phyloP scores from a whole-genome alignment of 129 eudicot species.

The Chrysanthemum lavandulifolium region DNA sequence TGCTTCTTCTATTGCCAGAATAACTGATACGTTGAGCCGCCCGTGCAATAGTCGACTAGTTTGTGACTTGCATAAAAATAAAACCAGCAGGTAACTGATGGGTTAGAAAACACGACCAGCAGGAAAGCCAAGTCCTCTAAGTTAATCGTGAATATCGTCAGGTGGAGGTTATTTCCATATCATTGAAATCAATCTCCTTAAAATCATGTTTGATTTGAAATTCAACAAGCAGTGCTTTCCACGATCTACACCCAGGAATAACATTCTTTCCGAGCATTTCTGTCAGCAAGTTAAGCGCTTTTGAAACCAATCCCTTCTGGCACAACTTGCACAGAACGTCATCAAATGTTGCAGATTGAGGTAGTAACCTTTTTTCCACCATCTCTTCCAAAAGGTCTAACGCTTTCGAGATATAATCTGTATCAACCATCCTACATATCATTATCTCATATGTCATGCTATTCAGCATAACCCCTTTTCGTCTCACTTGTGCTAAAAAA shows the following conservation, averaged over 20 bases:
- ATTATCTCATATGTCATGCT: conserved; percentile 35
- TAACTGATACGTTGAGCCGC: neutral
- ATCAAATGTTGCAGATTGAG: conserved; percentile 37
- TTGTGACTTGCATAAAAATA: neutral
- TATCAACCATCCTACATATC: conserved; percentile 36
- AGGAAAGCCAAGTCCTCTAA: neutral
- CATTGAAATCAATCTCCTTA: conserved; percentile 12
- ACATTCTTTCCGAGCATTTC: conserved; percentile 32
- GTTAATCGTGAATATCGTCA: neutral
- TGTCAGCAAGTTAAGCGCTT: conserved; percentile 34
- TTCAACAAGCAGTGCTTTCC: conserved; percentile 44
- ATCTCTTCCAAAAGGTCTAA: conserved; percentile 47
- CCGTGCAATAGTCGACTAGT: neutral
- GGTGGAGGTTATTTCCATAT: neutral
- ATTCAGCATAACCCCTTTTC: conserved; percentile 40
- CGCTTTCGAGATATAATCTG: conserved; percentile 44
- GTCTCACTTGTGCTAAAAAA: conserved; percentile 35
- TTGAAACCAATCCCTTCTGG: conserved; percentile 29
- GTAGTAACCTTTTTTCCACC: conserved; percentile 23
- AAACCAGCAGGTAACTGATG: neutral
- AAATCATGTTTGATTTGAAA: conserved; percentile 17
- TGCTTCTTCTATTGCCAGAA: neutral
- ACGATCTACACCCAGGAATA: conserved; percentile 41
- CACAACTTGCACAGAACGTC: conserved; percentile 34
- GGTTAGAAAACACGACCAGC: too few species aligned